Evolutionary conservation across 1,284 basidiomycete genomes (phyloP).

Genomic region (Butyriboletus pseudospeciosus): DNA sequence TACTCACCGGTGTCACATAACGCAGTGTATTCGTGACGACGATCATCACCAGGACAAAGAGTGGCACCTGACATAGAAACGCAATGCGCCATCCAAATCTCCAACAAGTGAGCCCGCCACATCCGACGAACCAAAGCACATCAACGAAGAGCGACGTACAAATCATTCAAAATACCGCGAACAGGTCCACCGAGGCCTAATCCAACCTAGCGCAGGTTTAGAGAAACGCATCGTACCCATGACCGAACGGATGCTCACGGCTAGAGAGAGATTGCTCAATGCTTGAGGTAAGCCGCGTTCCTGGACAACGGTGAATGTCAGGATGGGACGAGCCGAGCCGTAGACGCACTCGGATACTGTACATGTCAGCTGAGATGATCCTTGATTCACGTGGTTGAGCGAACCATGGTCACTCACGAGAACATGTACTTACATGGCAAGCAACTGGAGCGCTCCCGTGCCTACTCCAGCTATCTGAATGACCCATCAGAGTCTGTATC

Average conservation of each 20-base stretch:
- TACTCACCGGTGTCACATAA: slow-evolving; percentile 14
- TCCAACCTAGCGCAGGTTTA: slow-evolving; percentile 4
- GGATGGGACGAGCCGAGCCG: no score
- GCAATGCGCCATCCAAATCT: slow-evolving; percentile 18
- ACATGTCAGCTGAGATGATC: slow-evolving; percentile 18
- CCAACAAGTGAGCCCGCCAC: neutral
- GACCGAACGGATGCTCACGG: neutral
- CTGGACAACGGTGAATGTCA: no score
- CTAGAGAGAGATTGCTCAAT: slow-evolving; percentile 4
- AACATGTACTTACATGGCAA: slow-evolving; percentile 7
- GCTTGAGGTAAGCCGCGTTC: no score
- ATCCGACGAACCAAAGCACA: neutral
- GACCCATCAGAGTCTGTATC: neutral
- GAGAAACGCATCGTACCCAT: neutral
- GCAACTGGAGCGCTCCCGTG: slow-evolving; percentile 9
- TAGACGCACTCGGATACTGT: slow-evolving; percentile 10
- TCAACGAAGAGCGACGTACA: neutral
- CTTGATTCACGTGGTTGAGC: neutral
- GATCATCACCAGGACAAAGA: slow-evolving; percentile 10
- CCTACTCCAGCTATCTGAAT: slow-evolving; percentile 15
- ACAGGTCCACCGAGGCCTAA: slow-evolving; percentile 16
- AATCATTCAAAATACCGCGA: slow-evolving; percentile 14
- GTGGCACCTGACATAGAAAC: slow-evolving; percentile 15
- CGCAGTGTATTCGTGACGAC: slow-evolving; percentile 2
- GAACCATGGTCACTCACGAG: neutral